phyloP scores from a whole-genome alignment of 768 basidiomycete species.

The Austroboletus festivus region DNA sequence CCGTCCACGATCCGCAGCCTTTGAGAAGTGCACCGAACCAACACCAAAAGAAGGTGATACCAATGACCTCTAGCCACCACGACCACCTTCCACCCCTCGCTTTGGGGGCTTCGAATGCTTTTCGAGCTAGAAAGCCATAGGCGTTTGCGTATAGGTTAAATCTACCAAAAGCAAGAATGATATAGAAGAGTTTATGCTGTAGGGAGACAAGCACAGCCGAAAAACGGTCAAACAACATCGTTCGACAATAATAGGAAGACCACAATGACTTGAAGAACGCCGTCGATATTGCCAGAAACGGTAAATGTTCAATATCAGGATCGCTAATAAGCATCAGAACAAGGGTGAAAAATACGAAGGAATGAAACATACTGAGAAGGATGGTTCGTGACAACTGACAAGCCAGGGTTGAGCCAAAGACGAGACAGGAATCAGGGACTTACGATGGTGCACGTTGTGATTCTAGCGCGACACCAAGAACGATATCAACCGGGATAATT shows the following conservation, averaged over 20 bases:
- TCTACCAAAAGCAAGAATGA: constrained; percentile 84
- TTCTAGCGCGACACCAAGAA: constrained; percentile 45
- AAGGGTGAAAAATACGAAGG: neutral
- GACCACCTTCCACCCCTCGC: constrained; percentile 73
- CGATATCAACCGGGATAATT: constrained; percentile 4
- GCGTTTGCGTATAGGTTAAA: constrained; percentile 94
- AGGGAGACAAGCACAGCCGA: constrained; percentile 62
- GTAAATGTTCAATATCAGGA: constrained; percentile 83
- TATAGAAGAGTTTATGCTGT: constrained; percentile 92
- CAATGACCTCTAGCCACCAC: constrained; percentile 71
- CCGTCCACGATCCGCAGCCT: constrained; percentile 70
- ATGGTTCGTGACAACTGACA: constrained; percentile 90
- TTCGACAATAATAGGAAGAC: constrained; percentile 92
- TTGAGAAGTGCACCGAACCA: constrained; percentile 79
- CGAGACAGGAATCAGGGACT: constrained; percentile 35
- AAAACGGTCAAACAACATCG: constrained; percentile 74
- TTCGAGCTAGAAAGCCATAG: constrained; percentile 69
- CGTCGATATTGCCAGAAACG: constrained; percentile 92
- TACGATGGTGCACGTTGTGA: constrained; percentile 95
- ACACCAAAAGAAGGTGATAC: constrained; percentile 79
- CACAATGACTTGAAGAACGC: constrained; percentile 82
- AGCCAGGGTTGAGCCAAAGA: constrained; percentile 3
- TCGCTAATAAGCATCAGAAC: constrained; percentile 46
- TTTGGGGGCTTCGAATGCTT: constrained; percentile 59
- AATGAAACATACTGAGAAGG: constrained; percentile 74